Conservation (phyloP, 176 grass and related monocot species). For the Carex littledalei region DNA sequence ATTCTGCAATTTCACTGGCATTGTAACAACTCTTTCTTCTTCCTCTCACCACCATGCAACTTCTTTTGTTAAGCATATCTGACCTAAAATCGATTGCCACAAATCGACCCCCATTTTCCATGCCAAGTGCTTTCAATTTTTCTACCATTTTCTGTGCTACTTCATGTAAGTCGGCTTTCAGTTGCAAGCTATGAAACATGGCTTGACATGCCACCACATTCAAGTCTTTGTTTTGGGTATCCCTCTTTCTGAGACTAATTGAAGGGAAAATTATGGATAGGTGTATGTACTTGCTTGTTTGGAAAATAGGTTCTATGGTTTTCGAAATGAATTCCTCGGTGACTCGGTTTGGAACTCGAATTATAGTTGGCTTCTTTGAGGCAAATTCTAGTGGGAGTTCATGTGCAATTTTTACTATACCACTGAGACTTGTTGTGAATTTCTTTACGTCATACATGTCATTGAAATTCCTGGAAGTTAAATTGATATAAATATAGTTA, state of each 20-base stretch:
- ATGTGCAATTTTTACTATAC: conserved; percentile 47
- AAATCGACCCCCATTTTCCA: conserved; percentile 44
- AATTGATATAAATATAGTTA: background rate
- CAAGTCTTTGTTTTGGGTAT: conserved; percentile 44
- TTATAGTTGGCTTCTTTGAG: conserved; percentile 45
- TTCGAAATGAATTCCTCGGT: conserved; percentile 51
- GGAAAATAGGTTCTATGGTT: conserved; percentile 59
- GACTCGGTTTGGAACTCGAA: conserved; percentile 70
- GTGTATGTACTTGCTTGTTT: conserved; percentile 62
- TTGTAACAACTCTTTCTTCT: conserved; percentile 68
- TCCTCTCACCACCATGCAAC: conserved; percentile 41
- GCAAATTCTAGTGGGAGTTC: conserved; percentile 56
- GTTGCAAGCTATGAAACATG: conserved; percentile 63
- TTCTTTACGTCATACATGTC: conserved; percentile 76
- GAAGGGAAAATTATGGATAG: conserved; percentile 60
- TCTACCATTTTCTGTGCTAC: conserved; percentile 54
- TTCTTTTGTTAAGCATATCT: conserved; percentile 63
- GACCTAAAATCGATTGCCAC: conserved; percentile 51
- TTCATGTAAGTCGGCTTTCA: conserved; percentile 52
- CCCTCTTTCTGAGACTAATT: conserved; percentile 53
- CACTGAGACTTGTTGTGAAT: conserved; percentile 56
- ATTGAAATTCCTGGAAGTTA: conserved; percentile 62
- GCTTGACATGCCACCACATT: conserved; percentile 64
- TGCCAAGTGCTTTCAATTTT: conserved; percentile 57
- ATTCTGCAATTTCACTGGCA: conserved; percentile 52